These are phyloP conservation scores for Ramaria sp. DNA, from an alignment of 768 basidiomycete species.

Conservation along the genomic window DNA sequence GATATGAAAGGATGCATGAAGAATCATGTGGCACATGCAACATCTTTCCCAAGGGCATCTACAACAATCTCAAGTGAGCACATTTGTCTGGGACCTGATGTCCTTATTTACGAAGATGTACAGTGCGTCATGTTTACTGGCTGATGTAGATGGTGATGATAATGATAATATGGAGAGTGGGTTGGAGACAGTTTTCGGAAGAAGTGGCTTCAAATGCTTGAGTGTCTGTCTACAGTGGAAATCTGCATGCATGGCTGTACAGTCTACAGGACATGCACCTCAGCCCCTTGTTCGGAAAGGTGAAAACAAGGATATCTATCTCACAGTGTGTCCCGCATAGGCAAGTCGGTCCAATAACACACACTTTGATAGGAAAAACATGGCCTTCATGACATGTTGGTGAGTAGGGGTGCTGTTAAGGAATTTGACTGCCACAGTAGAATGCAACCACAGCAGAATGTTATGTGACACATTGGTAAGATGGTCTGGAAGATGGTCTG, in stretches of 20 bases:
- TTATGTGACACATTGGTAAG: slow-evolving; percentile 71
- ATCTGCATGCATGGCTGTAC: slow-evolving; percentile 4
- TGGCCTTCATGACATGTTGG: slow-evolving; percentile 63
- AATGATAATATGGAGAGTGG: background rate
- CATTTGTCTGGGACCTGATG: slow-evolving; percentile 70
- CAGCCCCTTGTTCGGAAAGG: slow-evolving; percentile 78
- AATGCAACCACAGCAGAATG: slow-evolving; percentile 72
- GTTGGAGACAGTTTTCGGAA: slow-evolving; percentile 17
- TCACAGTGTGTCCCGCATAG: slow-evolving; percentile 48
- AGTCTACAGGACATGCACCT: slow-evolving; percentile 33
- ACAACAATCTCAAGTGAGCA: no score
- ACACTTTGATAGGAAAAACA: slow-evolving; percentile 58
- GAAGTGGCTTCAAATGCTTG: slow-evolving; percentile 37
- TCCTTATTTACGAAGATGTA: slow-evolving; percentile 90
- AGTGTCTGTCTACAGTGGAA: slow-evolving; percentile 44
- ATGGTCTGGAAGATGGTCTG: slow-evolving; percentile 82
- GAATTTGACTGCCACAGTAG: slow-evolving; percentile 48
- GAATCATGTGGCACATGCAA: no score
- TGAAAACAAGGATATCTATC: slow-evolving; percentile 78
- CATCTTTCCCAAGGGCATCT: no score
- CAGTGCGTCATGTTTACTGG: slow-evolving; percentile 31
- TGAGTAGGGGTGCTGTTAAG: slow-evolving; percentile 69
- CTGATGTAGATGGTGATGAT: background rate
- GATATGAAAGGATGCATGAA: no score
- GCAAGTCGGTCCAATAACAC: slow-evolving; percentile 72